Base-by-base conservation (phyloP, 495 filamentous ascomycete species). In the Penicillium daleae region DNA sequence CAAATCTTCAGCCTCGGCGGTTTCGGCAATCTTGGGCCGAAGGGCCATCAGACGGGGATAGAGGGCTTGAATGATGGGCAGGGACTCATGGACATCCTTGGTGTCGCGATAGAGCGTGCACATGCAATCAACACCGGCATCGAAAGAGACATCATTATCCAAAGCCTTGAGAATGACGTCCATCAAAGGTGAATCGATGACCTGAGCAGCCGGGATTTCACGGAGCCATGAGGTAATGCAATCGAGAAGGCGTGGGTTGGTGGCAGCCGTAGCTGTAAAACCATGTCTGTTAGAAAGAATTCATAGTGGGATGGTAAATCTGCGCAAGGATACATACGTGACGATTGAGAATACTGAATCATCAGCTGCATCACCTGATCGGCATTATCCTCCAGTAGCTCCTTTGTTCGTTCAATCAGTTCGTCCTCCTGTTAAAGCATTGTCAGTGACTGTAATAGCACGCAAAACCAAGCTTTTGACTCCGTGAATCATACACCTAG, bases 161-260 rank as follows among this genome's bases (percentile, higher is more conserved):
- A 98, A 75, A 2, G 90, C 92, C 63, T 87, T 83, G 66, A 97
- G 80, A 27, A 97, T 86, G 17, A 91, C 84, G 64, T 91, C 86
- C 68, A 99, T 83, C 56, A 99, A 80, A 8, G 91, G 89, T 12
- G 94, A 96, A 62, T 89, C 89, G 57, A 96, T 90, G 55, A 99
- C 86, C 60, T 90, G 87, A 52, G 83, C 83, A 31, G 96, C 85
- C 3, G 93, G 91, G 17, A 98, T 89, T 76, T 99, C 95, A 46
- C 92, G 87, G 59, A 97, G 81, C 95, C 95, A 99, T 22, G 96
- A 97, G 27, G 91, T 95, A 61, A 97, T 92, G 73, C 96, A 98
- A 59, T 97, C 91, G 55, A 97, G 84, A 15, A 99, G 85, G 70
- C 91, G 92, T 2, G 95, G 95, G 66, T 97, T 96, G 24, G 88